A percentile compares a stretch with the other conserved stretches of the same genome.
These are phyloP conservation scores for Phytophthora pinifolia DNA, from an alignment of 352 stramenopile species.

Conservation along the genomic window DNA sequence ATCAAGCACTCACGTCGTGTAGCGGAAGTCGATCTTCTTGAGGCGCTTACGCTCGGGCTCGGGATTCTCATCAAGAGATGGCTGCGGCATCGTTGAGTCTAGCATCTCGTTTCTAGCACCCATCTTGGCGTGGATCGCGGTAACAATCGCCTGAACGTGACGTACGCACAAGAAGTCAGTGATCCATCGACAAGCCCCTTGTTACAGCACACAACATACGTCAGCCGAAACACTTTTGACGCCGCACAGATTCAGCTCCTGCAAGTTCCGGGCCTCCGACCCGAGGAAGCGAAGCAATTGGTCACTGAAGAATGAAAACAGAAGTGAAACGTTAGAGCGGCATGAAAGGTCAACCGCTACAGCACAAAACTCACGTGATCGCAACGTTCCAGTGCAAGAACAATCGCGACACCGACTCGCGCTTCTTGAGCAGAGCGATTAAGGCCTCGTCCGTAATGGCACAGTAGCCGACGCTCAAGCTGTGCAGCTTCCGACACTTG, in stretches of 20 bases:
- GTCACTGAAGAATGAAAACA: slow-evolving; percentile 43
- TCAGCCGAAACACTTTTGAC: slow-evolving; percentile 86
- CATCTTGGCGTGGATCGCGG: slow-evolving; percentile 82
- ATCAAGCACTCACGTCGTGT: slow-evolving; percentile 67
- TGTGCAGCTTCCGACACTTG: slow-evolving; percentile 90
- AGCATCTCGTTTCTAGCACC: slow-evolving; percentile 43
- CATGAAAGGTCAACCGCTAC: not conserved
- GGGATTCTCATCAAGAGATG: slow-evolving; percentile 34
- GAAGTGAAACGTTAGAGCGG: not conserved
- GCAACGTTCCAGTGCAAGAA: slow-evolving; percentile 86
- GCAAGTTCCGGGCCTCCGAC: slow-evolving; percentile 68
- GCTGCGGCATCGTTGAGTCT: slow-evolving; percentile 22
- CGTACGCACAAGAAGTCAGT: slow-evolving; percentile 1
- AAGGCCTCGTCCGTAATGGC: slow-evolving; percentile 84
- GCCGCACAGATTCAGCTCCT: slow-evolving; percentile 86
- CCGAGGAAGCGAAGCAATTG: slow-evolving; percentile 81
- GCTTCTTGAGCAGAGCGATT: slow-evolving; percentile 83
- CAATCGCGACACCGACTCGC: slow-evolving; percentile 75
- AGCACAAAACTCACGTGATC: slow-evolving; percentile 69
- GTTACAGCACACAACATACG: slow-evolving; percentile 28
- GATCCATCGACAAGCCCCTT: not conserved
- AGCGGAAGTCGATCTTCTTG: slow-evolving; percentile 90
- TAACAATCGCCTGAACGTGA: slow-evolving; percentile 51
- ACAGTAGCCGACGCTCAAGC: slow-evolving; percentile 84
- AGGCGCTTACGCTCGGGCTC: slow-evolving; percentile 83